These are phyloP conservation scores for Eucalyptus regnans DNA, from an alignment of 345 rosid species.

Conservation along the genomic window DNA sequence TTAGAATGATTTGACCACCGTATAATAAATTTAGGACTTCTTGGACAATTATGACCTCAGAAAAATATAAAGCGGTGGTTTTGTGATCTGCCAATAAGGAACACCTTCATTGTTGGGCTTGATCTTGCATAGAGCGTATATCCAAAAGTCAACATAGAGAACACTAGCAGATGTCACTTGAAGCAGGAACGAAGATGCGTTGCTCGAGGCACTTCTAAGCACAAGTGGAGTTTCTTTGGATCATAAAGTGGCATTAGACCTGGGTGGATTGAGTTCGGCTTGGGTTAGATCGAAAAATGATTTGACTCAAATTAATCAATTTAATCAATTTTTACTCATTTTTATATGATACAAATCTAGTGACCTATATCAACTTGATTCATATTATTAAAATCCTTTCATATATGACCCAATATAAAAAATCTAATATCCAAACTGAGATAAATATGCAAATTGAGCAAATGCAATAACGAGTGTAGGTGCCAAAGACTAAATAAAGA, in stretches of 20 bases:
- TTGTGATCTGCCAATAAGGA: not conserved
- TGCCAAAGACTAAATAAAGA: no score
- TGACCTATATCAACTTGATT: rapidly evolving
- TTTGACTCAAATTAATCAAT: not conserved
- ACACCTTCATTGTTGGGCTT: not conserved
- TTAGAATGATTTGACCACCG: rapidly evolving
- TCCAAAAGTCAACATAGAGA: not conserved
- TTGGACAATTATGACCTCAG: not conserved
- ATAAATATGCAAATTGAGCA: rapidly evolving
- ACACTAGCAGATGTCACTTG: not conserved
- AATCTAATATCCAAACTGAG: no score
- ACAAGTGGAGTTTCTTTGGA: not conserved
- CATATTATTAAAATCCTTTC: no score
- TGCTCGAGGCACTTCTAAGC: not conserved
- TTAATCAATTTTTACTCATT: not conserved
- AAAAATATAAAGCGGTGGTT: not conserved
- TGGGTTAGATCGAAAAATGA: no score
- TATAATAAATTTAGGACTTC: no score
- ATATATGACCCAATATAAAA: no score
- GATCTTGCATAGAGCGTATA: not conserved
- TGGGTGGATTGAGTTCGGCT: no score
- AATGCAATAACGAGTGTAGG: not conserved
- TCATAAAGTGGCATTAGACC: no score
- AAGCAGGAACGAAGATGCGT: not conserved
- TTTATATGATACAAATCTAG: no score